Evolutionary conservation across 2,329 filamentous ascomycete genomes (phyloP), one percentile per base, ranked within the genome.

Genomic region (Ambrosiella beaveri): DNA sequence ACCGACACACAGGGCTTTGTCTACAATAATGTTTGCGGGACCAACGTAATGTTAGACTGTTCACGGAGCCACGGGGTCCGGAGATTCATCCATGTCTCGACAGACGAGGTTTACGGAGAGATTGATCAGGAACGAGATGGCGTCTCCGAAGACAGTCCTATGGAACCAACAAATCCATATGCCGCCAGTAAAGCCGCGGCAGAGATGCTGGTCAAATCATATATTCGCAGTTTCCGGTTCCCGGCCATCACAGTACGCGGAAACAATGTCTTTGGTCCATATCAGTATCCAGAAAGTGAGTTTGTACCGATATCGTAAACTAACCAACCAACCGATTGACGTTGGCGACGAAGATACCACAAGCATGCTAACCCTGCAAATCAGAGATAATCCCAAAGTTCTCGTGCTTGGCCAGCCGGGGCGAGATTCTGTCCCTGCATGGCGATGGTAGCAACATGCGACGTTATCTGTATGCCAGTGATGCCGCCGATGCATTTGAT

Each of bases 201-300:
- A 5, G 86, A 90, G 71, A 89, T 89, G 85, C 75, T 88, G 65
- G 85, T 91, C n/a, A 82, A 85, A 68, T 87, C 86, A n/a, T 93
- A 90, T 68, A 78, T 84, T 66, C 88, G 86, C 71, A 87, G 83
- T 69, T 90, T 89, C 74, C 85, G 85, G 68, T 74, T 93, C 11
- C 86, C 86, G 1, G 80, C 82, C 56, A 87, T 91, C 62, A 86
- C 90, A 64, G 84, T 90, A 36, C 77, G 86, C 54, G 85, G 85
- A 67, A 91, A 91, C 72, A 91, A 93, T 65, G 85, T 91, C 37
- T 93, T 90, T 65, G 87, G 87, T 0, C 87, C 87, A 19, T 85
- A 90, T 66, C 86, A 91, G 67, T 89, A 84, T 67, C 86, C 86
- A 0, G 86, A 90, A 71, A 89, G 86, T 89, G 71, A 69, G 84